Evolutionary conservation across 108 stramenopile genomes (phyloP), one percentile per base, ranked within the genome.

Genomic region (Nitzschia sp.): DNA sequence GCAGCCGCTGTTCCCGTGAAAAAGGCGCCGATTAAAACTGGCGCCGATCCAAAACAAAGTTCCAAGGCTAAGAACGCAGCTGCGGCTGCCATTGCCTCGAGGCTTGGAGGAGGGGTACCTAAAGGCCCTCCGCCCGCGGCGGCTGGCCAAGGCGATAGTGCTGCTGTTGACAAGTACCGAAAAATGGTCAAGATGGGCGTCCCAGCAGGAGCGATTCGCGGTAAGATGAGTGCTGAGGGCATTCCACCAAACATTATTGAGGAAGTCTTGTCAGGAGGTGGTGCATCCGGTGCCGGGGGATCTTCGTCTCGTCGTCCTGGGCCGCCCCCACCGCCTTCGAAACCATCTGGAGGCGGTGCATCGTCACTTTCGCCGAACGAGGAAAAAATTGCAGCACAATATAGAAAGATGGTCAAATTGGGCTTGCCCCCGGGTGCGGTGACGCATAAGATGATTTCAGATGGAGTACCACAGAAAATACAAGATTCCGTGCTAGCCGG

Each of bases 181-280:
- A 77, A 71, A 61, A 66, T 71, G 63, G 50, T 66, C 22, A 66
- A 59, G 44, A 71, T 77, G 70, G 76, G 76, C 3, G 28, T 77
- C 3, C 76, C 76, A 28, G 33, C 25, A 36, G 63, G 35, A 11
- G 76, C 69, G 16, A 50, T 77, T 36, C 28, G 47, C 17, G 27
- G 32, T 28, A 71, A 71, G 31, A 71, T 71, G 70, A 55, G 21
- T 8, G 52, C 33, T 5, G 70, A 71, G 21, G 70, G 70, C 11
- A 44, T 71, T 53, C 31, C 70, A 25, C 47, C 38, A 8, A 38
- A 44, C 21, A 21, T 71, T 26, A n/a, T 38, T 19, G 70, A 71
- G 15, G 59, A 63, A 19, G 70, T 71, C 5, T 32, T 70, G 9
- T 33, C 57, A 27, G 66, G 45, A 0, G 73, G 63, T 11, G 55